Percentiles rank a stretch among this genome's conserved stretches.
Evolutionary conservation across 306 rosid genomes (phyloP).

Genomic region (Dryas alaskensis): DNA sequence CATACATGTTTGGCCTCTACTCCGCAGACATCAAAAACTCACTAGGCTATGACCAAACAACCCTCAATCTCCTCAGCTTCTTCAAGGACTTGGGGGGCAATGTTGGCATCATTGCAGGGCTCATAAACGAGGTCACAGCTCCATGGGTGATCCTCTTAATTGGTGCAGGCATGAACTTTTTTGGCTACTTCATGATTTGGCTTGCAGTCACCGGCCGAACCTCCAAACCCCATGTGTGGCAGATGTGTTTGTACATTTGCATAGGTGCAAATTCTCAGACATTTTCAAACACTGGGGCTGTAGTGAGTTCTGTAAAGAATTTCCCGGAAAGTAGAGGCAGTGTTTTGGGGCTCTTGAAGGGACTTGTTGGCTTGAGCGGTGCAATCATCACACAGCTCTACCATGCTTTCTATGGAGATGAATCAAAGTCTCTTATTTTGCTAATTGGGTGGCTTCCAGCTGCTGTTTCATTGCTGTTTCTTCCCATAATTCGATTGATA

Average conservation of each 20-base stretch:
- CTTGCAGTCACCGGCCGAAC: constrained; percentile 47
- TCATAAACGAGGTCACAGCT: constrained; percentile 57
- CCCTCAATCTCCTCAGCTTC: constrained; percentile 72
- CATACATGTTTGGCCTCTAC: constrained; percentile 62
- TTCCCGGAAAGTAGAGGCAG: constrained; percentile 68
- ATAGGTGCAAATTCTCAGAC: constrained; percentile 69
- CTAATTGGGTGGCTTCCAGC: constrained; percentile 68
- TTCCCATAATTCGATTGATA: constrained; percentile 40
- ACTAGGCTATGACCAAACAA: constrained; percentile 66
- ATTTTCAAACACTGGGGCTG: constrained; percentile 58
- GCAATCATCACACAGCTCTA: constrained; percentile 60
- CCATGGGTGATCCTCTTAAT: constrained; percentile 59
- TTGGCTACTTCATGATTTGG: constrained; percentile 82
- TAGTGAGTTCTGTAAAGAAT: constrained; percentile 58
- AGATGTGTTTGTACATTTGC: constrained; percentile 72
- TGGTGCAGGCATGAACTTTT: constrained; percentile 63
- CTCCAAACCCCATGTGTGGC: constrained; percentile 55
- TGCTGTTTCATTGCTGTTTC: constrained; percentile 43
- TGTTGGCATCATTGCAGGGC: constrained; percentile 53
- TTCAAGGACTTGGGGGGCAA: constrained; percentile 74
- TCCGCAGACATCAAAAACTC: constrained; percentile 51
- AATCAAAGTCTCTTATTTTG: constrained; percentile 44
- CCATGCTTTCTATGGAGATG: constrained; percentile 50
- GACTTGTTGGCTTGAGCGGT: constrained; percentile 71
- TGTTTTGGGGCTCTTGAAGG: constrained; percentile 64